Percentiles rank a stretch among this genome's conserved stretches.
phyloP scores from a whole-genome alignment of 2,329 filamentous ascomycete genomes.

The Aspergillus pseudotamarii region DNA sequence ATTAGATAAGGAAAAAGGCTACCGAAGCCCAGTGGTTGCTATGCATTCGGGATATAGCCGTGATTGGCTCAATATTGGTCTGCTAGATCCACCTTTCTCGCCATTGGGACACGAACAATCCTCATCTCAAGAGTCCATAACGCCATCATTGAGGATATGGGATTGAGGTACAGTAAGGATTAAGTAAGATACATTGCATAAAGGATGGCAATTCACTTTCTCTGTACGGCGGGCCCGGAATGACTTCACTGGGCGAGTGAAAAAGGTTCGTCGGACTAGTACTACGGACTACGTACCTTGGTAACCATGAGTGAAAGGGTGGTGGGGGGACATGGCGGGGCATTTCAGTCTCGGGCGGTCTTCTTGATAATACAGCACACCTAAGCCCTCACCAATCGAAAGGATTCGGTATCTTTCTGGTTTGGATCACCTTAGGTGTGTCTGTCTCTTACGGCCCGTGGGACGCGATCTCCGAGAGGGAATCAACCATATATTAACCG shows the following conservation, averaged over 20 bases:
- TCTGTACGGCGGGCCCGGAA: neutral
- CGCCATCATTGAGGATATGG: neutral
- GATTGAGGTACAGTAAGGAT: neutral
- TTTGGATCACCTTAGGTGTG: conserved; percentile 36
- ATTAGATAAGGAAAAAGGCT: conserved; percentile 12
- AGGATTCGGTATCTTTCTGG: conserved; percentile 41
- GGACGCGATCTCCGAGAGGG: conserved; percentile 16
- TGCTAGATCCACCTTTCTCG: conserved; percentile 10
- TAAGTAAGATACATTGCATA: neutral
- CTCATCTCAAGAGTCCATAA: neutral
- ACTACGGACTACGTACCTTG: neutral
- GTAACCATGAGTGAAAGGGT: conserved; percentile 6
- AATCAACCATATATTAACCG: conserved; percentile 24
- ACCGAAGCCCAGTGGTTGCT: neutral
- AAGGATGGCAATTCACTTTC: neutral
- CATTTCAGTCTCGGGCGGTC: conserved; percentile 38
- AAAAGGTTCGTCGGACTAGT: conserved; percentile 27
- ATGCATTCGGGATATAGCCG: neutral
- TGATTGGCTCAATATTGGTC: conserved; percentile 18
- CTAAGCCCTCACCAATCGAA: conserved; percentile 32
- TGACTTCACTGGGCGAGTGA: conserved; percentile 9
- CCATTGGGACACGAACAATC: conserved; percentile 5
- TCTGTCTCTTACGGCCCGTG: conserved; percentile 18
- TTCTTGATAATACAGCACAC: conserved; percentile 34
- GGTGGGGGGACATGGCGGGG: conserved; percentile 23